A percentile compares a stretch with the other conserved stretches of the same genome.
These are phyloP conservation scores for Sclerospora graminicola DNA, from an alignment of 352 stramenopile species.

Conservation along the genomic window DNA sequence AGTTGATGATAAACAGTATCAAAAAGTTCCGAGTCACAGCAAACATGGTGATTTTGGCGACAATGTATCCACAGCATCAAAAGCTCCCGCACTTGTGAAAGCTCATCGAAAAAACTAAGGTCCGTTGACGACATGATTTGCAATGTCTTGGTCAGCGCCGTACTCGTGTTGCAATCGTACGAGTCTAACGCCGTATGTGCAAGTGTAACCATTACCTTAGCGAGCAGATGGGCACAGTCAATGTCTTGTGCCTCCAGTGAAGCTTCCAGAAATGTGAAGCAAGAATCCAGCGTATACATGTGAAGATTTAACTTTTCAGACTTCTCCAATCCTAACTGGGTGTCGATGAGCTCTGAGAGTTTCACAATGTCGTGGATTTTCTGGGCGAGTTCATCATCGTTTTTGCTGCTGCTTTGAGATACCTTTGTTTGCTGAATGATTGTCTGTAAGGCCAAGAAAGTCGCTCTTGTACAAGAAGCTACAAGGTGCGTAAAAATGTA, in stretches of 20 bases:
- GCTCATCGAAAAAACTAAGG: slow-evolving; percentile 37
- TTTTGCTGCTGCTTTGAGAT: slow-evolving; percentile 22
- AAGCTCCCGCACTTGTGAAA: slow-evolving; percentile 48
- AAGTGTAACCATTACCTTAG: slow-evolving; percentile 38
- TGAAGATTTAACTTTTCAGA: slow-evolving; percentile 30
- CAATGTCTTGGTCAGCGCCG: slow-evolving; percentile 50
- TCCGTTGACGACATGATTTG: slow-evolving; percentile 77
- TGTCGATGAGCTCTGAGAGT: slow-evolving; percentile 21
- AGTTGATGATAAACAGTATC: slow-evolving; percentile 11
- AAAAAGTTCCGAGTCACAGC: slow-evolving; percentile 25
- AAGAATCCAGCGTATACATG: slow-evolving; percentile 37
- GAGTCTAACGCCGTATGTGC: slow-evolving; percentile 22
- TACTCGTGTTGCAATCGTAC: slow-evolving; percentile 8
- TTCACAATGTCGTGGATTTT: slow-evolving; percentile 23
- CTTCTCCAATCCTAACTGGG: background rate
- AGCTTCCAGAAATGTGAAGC: slow-evolving; percentile 32
- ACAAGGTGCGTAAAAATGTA: slow-evolving; percentile 53
- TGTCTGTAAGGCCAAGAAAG: slow-evolving; percentile 36
- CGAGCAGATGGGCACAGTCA: slow-evolving; percentile 14
- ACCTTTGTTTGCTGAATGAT: slow-evolving; percentile 21
- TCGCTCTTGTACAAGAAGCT: slow-evolving; percentile 20
- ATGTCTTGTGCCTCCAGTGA: slow-evolving; percentile 21
- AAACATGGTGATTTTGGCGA: slow-evolving; percentile 34
- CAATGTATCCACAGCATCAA: slow-evolving; percentile 51
- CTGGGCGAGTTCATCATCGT: slow-evolving; percentile 10